These are phyloP conservation scores for Infundibulicybe gibba DNA, from an alignment of 768 basidiomycete genomes.

Conservation along the genomic window DNA sequence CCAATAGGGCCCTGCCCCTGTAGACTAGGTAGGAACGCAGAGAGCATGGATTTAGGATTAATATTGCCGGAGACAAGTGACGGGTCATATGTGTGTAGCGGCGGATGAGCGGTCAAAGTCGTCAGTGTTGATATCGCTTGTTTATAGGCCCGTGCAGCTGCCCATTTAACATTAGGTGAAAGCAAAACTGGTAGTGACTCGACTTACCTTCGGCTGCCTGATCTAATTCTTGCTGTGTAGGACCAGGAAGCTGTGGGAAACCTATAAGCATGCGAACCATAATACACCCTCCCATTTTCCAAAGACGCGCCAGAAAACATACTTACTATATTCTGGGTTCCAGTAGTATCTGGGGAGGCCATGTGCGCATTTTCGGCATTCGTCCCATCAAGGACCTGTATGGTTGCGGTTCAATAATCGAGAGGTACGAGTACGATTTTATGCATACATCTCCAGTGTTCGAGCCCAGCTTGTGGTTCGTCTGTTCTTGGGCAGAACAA, in stretches of 20 bases:
- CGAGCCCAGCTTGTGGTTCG: too few species aligned
- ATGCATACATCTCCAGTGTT: too few species aligned
- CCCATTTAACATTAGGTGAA: constrained; percentile 3
- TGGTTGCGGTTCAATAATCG: too few species aligned
- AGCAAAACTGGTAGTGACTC: not conserved
- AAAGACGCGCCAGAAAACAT: not conserved
- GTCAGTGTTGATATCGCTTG: constrained; percentile 69
- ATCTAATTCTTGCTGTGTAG: constrained; percentile 31
- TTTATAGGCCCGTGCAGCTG: constrained; percentile 73
- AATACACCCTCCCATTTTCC: not conserved
- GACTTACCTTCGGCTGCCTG: constrained; percentile 49
- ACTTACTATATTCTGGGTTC: not conserved
- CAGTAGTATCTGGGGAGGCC: too few species aligned
- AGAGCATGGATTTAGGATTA: constrained; percentile 51
- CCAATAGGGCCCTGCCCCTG: constrained; percentile 80
- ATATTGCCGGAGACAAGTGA: constrained; percentile 37
- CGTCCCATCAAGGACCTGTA: too few species aligned
- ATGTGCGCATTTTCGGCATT: too few species aligned
- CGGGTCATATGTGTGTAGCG: constrained; percentile 53
- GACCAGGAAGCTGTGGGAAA: not conserved
- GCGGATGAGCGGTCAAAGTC: constrained; percentile 57
- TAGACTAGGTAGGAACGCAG: constrained; percentile 63
- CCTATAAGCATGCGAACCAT: constrained; percentile 1
- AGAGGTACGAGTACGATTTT: too few species aligned
- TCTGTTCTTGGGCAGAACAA: constrained; percentile 36